These are phyloP conservation scores for Lachnellula occidentalis DNA, from an alignment of 2,329 filamentous ascomycete species.

Conservation along the genomic window DNA sequence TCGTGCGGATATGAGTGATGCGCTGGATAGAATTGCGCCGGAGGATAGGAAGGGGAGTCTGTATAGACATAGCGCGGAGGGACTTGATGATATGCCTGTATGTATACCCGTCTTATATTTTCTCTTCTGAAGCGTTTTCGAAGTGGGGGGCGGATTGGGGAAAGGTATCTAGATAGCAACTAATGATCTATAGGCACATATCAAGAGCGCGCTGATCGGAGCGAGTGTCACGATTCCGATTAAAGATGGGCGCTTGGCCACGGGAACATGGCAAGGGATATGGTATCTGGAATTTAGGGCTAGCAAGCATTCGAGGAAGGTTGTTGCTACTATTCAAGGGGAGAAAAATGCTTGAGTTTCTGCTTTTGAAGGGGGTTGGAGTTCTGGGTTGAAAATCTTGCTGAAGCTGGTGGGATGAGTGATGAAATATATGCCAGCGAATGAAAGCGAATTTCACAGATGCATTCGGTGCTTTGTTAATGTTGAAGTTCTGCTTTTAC, in stretches of 20 bases:
- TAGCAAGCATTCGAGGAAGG: slow-evolving; percentile 68
- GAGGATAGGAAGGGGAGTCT: slow-evolving; percentile 70
- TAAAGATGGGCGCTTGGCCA: slow-evolving; percentile 69
- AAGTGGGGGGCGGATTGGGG: not conserved
- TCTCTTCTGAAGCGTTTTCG: not conserved
- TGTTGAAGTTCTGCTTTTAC: no score
- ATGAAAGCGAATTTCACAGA: no score
- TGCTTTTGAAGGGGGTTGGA: not conserved
- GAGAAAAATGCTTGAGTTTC: slow-evolving; percentile 47
- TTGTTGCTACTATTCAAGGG: slow-evolving; percentile 92
- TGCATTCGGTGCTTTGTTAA: no score
- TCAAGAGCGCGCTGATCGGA: slow-evolving; percentile 86
- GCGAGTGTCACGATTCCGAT: slow-evolving; percentile 90
- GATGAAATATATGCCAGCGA: no score
- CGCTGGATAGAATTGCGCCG: slow-evolving; percentile 83
- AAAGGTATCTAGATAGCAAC: not conserved
- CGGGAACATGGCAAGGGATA: slow-evolving; percentile 77
- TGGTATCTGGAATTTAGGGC: slow-evolving; percentile 91
- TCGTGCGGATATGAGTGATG: slow-evolving; percentile 83
- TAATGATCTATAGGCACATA: slow-evolving; percentile 60
- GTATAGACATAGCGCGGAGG: slow-evolving; percentile 85
- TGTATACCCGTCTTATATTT: slow-evolving; percentile 25
- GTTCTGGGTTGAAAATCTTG: not conserved
- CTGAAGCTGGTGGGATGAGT: no score
- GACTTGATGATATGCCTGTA: slow-evolving; percentile 89